Conservation (phyloP, 164 flowering plant genomes). For the Chimonanthus praecox region DNA sequence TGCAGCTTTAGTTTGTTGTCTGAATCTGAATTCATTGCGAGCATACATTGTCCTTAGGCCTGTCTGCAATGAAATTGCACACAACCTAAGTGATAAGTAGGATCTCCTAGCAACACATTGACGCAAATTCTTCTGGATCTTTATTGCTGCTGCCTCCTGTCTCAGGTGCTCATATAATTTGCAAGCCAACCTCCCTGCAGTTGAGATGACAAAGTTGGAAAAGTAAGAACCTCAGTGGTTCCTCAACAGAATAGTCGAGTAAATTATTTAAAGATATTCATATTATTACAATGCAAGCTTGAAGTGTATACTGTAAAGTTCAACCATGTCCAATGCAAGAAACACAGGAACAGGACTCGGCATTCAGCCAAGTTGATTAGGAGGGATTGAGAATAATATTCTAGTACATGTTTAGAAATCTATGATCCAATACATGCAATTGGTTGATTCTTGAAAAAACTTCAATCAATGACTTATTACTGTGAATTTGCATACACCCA, state of each 20-base stretch:
- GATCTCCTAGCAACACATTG: constrained; percentile 37
- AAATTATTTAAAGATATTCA: too few relatives aligned
- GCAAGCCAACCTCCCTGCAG: constrained; percentile 60
- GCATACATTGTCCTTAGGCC: constrained; percentile 67
- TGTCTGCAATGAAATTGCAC: constrained; percentile 59
- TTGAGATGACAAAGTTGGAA: not conserved
- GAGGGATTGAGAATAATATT: too few relatives aligned
- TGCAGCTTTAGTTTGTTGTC: constrained; percentile 52
- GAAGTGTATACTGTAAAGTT: too few relatives aligned
- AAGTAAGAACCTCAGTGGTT: too few relatives aligned
- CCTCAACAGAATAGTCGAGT: too few relatives aligned
- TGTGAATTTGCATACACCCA: too few relatives aligned
- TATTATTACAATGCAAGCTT: too few relatives aligned
- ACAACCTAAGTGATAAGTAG: constrained; percentile 27
- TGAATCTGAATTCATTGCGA: constrained; percentile 46
- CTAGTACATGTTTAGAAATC: too few relatives aligned
- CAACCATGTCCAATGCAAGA: not conserved
- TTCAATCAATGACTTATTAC: too few relatives aligned
- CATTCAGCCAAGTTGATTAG: too few relatives aligned
- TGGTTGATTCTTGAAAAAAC: too few relatives aligned
- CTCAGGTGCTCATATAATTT: constrained; percentile 38
- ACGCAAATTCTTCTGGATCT: constrained; percentile 65
- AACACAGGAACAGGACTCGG: not conserved
- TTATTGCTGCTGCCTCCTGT: constrained; percentile 57
- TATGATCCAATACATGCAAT: too few relatives aligned